Conservation (phyloP, 371 early-diverging fungal genomes). For the Fennellomyces sp. region DNA sequence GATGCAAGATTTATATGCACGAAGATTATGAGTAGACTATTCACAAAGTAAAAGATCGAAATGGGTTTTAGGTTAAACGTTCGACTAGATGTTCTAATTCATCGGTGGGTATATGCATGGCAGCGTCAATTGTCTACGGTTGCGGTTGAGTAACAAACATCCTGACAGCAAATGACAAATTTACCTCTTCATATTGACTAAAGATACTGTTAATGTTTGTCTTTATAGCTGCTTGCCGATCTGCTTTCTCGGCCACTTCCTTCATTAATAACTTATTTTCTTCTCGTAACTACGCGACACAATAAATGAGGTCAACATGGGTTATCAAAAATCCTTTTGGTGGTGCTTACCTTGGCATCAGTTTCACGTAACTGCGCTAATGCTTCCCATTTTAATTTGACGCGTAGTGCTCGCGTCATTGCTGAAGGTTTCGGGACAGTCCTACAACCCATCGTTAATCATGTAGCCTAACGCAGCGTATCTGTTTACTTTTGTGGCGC, state of each 20-base stretch:
- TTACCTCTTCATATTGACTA: not conserved
- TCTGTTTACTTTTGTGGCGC: not conserved
- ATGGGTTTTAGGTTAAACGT: too few relatives aligned
- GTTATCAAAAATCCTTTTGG: too few relatives aligned
- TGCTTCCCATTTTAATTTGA: constrained; percentile 14
- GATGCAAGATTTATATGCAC: too few relatives aligned
- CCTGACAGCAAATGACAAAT: too few relatives aligned
- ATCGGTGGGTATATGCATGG: too few relatives aligned
- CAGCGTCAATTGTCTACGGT: too few relatives aligned
- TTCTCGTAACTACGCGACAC: constrained; percentile 1
- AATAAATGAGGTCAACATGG: not conserved
- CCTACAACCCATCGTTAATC: not conserved
- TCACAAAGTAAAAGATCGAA: too few relatives aligned
- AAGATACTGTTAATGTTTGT: not conserved
- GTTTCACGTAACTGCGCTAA: constrained; percentile 2
- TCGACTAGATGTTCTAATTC: too few relatives aligned
- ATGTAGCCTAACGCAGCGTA: not conserved
- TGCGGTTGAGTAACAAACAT: too few relatives aligned
- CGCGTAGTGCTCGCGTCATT: constrained; percentile 10
- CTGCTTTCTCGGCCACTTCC: constrained; percentile 1
- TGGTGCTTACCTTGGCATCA: constrained; percentile 13
- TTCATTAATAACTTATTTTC: constrained; percentile 12
- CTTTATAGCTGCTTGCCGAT: not conserved
- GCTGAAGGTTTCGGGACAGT: constrained; percentile 8
- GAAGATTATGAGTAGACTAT: too few relatives aligned